Base-by-base conservation (phyloP, 73 alveolate genomes). In the Paramecium biaurelia region DNA sequence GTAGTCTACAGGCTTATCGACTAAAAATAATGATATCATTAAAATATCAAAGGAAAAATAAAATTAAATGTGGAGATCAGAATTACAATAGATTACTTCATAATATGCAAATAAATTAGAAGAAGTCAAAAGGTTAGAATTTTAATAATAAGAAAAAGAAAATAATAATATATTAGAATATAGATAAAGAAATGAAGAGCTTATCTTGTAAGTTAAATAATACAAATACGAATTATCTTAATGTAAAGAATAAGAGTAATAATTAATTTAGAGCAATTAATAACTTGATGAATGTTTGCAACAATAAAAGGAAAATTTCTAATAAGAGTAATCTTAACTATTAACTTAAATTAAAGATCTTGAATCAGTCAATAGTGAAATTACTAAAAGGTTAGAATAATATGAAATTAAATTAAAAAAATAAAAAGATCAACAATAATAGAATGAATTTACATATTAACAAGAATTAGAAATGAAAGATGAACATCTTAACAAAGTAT, bases 61-160 rank as follows among this genome's bases (percentile, higher is more conserved):
- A 42, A 79, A 41, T 43, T 12, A 79, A 23, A 30, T 24, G 42
- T 79, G 90, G 90, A 79, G 90, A 79, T 24, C 42, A 4, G 90
- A 79, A 79, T 47, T 79, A 43, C 15, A 79, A 63, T 9, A 38
- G 28, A 30, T 79, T 20, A 79, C 90, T 42, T 23, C 45, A 14
- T 43, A 79, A 47, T 79, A 79, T 79, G 90, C 90, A 5, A 38
- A 79, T 47, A 30, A 32, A 41, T 70, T 72, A 72, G 93, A 67
- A 67, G 88, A 56, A 28, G 86, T 38, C 5, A 56, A 49, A 85
- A 86, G 92, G 21, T 47, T 32, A 34, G 79, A 70, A 30, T 43
- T 57, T 21, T 63, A 63, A 63, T 63, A 63, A 32, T 20, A 63
- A 63, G 84, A 63, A 32, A 63, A 63, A 32, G 84, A 63, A n/a